phyloP scores from a whole-genome alignment of 2,329 filamentous ascomycete genomes.

The Sclerotinia spermophila region DNA sequence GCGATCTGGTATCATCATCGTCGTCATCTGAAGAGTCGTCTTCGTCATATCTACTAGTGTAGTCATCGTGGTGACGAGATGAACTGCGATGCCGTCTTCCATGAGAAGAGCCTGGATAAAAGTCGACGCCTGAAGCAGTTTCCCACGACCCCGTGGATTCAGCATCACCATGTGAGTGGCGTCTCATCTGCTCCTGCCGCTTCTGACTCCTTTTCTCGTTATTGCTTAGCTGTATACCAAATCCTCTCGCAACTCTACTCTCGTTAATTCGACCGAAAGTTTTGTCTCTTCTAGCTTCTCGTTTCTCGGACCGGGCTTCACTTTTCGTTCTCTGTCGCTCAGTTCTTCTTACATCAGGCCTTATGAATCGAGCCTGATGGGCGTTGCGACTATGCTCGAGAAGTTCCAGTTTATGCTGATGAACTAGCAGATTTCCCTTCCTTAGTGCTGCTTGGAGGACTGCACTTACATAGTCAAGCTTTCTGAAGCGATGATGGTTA shows the following conservation, averaged over 20 bases:
- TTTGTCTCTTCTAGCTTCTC: not conserved
- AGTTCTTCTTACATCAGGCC: not conserved
- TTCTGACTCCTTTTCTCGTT: not conserved
- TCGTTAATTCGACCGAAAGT: not conserved
- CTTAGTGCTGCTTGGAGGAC: not conserved
- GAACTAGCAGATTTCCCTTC: not conserved
- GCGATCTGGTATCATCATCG: not conserved
- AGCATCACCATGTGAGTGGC: not conserved
- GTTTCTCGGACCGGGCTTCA: not conserved
- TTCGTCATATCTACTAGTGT: not conserved
- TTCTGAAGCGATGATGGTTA: not conserved
- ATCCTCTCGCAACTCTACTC: not conserved
- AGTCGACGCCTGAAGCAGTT: not conserved
- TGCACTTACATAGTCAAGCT: not conserved
- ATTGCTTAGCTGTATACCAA: not conserved
- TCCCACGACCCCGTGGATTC: not conserved
- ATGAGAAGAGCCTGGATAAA: not conserved
- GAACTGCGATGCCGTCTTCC: not conserved
- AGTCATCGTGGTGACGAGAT: not conserved
- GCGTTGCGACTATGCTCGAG: not conserved
- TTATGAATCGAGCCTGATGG: not conserved
- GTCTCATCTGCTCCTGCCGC: not conserved
- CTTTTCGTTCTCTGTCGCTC: not conserved
- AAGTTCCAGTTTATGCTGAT: not conserved
- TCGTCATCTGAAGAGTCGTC: not conserved